These are phyloP conservation scores for Brassica napus DNA, from an alignment of 345 rosid species.

Conservation along the genomic window DNA sequence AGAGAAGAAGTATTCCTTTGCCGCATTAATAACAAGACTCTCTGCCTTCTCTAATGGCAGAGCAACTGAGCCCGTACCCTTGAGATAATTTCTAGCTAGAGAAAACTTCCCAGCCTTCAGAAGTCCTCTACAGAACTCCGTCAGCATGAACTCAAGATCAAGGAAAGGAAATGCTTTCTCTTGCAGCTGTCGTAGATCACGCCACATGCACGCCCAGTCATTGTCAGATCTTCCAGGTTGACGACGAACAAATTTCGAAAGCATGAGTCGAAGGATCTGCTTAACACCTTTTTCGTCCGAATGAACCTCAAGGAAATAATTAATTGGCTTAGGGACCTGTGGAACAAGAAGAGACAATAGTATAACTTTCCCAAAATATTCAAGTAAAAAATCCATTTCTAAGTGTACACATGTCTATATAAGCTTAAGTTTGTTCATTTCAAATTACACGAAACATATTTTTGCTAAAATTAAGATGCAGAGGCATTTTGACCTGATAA, in stretches of 20 bases:
- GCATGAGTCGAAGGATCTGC: conserved; percentile 89
- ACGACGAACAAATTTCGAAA: conserved; percentile 86
- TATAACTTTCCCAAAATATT: conserved; percentile 13
- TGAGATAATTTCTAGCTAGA: conserved; percentile 89
- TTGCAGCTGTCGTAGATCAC: conserved; percentile 72
- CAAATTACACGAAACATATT: conserved; percentile 13
- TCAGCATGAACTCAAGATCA: conserved; percentile 81
- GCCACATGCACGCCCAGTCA: conserved; percentile 99
- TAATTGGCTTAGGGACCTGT: conserved; percentile 90
- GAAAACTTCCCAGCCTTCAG: conserved; percentile 97
- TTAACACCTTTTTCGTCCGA: conserved; percentile 84
- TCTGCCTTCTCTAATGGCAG: conserved; percentile 88
- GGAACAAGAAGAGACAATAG: conserved; percentile 21
- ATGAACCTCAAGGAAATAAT: conserved; percentile 71
- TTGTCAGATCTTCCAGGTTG: conserved; percentile 85
- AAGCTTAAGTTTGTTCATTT: conserved; percentile 18
- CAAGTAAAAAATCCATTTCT: background rate
- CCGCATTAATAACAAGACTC: conserved; percentile 88
- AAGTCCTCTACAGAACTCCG: conserved; percentile 94
- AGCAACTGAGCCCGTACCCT: conserved; percentile 80
- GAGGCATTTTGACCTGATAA: conserved; percentile 64
- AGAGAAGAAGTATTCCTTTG: conserved; percentile 90
- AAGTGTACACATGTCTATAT: background rate
- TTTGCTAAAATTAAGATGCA: conserved; percentile 12
- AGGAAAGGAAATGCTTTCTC: conserved; percentile 93